Conservation (phyloP, 495 filamentous ascomycete genomes). For the Cairneyella variabilis region DNA sequence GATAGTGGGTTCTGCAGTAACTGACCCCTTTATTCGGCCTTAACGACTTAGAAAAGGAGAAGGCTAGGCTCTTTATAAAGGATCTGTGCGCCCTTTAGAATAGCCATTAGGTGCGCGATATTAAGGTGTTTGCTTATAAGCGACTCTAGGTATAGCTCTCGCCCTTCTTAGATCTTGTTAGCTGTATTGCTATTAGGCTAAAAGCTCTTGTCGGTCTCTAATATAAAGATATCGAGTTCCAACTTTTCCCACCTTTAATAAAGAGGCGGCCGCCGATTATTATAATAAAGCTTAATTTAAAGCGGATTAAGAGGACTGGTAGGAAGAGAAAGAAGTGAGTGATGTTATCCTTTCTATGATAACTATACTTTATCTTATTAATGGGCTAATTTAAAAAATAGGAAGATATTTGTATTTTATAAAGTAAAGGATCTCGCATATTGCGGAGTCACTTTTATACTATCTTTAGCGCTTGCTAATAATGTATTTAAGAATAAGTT, state of each 20-base stretch:
- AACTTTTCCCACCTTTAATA: background rate
- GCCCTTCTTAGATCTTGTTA: background rate
- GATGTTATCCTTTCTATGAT: background rate
- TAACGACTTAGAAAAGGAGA: background rate
- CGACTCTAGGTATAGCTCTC: background rate
- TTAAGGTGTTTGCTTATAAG: background rate
- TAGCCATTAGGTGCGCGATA: background rate
- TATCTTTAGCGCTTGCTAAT: background rate
- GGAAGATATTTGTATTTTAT: too few relatives aligned
- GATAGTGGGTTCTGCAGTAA: background rate
- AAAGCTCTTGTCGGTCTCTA: background rate
- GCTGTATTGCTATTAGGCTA: background rate
- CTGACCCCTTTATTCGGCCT: background rate
- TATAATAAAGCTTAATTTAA: background rate
- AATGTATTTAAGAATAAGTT: constrained; percentile 1
- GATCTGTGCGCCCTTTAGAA: background rate
- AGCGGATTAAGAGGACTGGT: background rate
- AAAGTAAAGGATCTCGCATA: background rate
- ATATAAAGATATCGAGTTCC: constrained; percentile 7
- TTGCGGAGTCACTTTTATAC: background rate
- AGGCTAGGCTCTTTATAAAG: background rate
- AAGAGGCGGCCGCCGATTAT: background rate
- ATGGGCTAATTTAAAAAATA: too few relatives aligned
- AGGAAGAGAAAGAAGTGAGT: background rate
- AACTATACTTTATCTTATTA: background rate